Percentiles rank a stretch among this genome's conserved stretches.
Conservation (phyloP, 257 asterid species). For the Misopates orontium region DNA sequence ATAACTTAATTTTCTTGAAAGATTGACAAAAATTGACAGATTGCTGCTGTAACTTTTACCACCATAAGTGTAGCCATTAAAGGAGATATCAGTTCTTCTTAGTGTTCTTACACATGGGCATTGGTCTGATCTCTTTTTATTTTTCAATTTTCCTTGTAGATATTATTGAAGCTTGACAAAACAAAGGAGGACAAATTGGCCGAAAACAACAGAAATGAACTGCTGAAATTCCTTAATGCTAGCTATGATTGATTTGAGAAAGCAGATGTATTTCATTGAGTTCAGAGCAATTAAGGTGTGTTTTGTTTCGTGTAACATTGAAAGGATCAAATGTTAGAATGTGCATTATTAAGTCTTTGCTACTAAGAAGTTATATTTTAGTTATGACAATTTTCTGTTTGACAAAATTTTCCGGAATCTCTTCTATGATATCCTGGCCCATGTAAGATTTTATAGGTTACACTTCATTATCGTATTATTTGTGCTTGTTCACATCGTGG, state of each 20-base stretch:
- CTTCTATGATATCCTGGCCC: background rate
- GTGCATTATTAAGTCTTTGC: constrained; percentile 10
- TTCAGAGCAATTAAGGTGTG: constrained; percentile 7
- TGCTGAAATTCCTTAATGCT: constrained; percentile 90
- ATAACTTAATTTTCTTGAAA: background rate
- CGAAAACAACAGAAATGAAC: constrained; percentile 81
- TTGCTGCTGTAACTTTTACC: background rate
- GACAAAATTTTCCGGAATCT: constrained; percentile 7
- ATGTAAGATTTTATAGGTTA: constrained; percentile 1
- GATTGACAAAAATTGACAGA: background rate
- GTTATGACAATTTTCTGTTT: constrained; percentile 8
- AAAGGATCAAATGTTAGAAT: constrained; percentile 12
- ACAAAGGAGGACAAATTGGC: constrained; percentile 95
- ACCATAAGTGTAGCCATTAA: too few species aligned
- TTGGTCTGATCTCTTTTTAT: constrained; percentile 9
- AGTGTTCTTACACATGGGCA: constrained; percentile 12
- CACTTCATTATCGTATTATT: background rate
- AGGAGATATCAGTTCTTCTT: constrained; percentile 1
- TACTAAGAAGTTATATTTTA: constrained; percentile 5
- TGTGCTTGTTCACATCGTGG: background rate
- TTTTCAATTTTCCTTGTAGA: constrained; percentile 47
- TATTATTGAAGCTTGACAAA: constrained; percentile 83
- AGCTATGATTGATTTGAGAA: constrained; percentile 74
- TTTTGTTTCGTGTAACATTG: background rate
- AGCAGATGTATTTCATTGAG: background rate